Percentiles rank a stretch among this genome's conserved stretches.
These are phyloP conservation scores for Alternaria longipes DNA, from an alignment of 2,329 filamentous ascomycete species.

Conservation along the genomic window DNA sequence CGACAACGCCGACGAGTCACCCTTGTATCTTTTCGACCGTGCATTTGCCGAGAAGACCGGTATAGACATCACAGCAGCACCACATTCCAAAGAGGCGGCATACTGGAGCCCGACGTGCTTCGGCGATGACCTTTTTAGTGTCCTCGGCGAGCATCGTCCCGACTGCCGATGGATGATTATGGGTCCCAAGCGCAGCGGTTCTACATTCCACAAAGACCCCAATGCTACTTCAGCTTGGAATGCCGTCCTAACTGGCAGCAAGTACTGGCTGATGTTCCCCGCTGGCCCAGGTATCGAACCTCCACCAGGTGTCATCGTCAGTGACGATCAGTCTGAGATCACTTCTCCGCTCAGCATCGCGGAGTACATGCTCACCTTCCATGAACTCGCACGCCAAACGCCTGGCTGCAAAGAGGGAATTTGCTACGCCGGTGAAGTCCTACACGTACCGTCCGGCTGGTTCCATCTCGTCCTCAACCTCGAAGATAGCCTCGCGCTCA, in stretches of 20 bases:
- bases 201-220: conserved; percentile 90
- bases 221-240: conserved; percentile 89
- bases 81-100: conserved; percentile 61
- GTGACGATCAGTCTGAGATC: conserved; percentile 88
- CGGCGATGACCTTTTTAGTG: conserved; percentile 83
- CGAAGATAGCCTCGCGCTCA: conserved; percentile 84
- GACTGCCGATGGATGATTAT: conserved; percentile 94
- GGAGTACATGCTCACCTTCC: conserved; percentile 94
- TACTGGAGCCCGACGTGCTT: conserved; percentile 89
- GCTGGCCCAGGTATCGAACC: conserved; percentile 68
- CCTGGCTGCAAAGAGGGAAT: conserved; percentile 86
- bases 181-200: conserved; percentile 85
- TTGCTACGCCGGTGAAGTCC: conserved; percentile 82
- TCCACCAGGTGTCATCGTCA: conserved; percentile 91
- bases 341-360: conserved; percentile 93
- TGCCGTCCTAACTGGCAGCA: conserved; percentile 85
- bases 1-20: conserved; percentile 83
- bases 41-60: conserved; percentile 87
- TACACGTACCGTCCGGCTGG: conserved; percentile 95
- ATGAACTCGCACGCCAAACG: conserved; percentile 78
- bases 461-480: conserved; percentile 96
- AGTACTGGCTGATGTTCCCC: conserved; percentile 99
- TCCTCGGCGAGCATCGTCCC: conserved; percentile 79
- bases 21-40: conserved; percentile 90
- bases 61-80: conserved; percentile 54